Percentiles rank a stretch among this genome's conserved stretches.
Evolutionary conservation across 1,139 yeast genomes (phyloP).

Genomic region (Lodderomyces margitis): DNA sequence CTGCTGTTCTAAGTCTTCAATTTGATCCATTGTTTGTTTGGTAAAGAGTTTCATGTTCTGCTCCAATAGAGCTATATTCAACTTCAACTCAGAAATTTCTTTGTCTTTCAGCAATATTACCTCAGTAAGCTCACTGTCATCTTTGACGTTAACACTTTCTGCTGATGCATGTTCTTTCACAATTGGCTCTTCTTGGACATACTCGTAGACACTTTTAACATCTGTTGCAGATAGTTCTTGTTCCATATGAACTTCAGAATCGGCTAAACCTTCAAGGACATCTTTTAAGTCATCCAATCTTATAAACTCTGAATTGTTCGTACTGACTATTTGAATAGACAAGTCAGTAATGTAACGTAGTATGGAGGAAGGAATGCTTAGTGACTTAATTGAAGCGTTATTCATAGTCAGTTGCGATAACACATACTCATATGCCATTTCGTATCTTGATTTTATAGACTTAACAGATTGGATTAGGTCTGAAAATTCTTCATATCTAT

Average conservation of each 20-base stretch:
- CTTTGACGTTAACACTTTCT: not conserved
- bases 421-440: not conserved
- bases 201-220: constrained; percentile 4
- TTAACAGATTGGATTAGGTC: not conserved
- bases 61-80: constrained; percentile 43
- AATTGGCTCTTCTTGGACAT: not conserved
- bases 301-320: not conserved
- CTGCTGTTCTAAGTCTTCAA: constrained; percentile 19
- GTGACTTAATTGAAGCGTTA: not conserved
- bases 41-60: constrained; percentile 37
- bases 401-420: not conserved
- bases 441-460: not conserved
- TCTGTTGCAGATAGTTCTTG: not conserved
- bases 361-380: too few species aligned
- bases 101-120: constrained; percentile 24
- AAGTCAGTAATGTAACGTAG: not conserved
- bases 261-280: not conserved
- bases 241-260: not conserved
- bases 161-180: not conserved
- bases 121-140: not conserved
- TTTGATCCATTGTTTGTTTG: constrained; percentile 21
- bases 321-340: not conserved
- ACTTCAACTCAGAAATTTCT: constrained; percentile 33
- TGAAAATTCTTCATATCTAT: not conserved
- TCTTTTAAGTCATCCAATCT: not conserved